phyloP scores from a whole-genome alignment of 257 asterid species.

The Knoxia roxburghii region DNA sequence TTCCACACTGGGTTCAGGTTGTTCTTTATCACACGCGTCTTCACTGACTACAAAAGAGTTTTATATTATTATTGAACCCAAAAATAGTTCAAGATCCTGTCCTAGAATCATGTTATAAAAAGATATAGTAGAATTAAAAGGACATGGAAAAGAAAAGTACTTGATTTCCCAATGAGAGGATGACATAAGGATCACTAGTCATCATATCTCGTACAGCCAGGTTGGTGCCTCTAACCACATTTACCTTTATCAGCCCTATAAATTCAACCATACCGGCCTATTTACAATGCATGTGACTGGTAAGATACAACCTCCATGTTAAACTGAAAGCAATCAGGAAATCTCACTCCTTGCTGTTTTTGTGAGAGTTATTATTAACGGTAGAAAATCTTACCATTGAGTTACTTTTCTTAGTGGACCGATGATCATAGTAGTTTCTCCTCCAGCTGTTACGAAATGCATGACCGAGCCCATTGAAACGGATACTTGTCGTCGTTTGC shows the following conservation, averaged over 20 bases:
- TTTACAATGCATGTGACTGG: conserved; percentile 22
- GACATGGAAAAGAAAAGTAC: conserved; percentile 28
- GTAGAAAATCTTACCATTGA: conserved; percentile 50
- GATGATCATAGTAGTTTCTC: conserved; percentile 44
- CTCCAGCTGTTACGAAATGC: conserved; percentile 85
- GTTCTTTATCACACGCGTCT: conserved; percentile 82
- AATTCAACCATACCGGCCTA: conserved; percentile 98
- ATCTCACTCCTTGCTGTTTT: not conserved
- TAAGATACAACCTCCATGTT: conserved; percentile 16
- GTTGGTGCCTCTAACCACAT: conserved; percentile 77
- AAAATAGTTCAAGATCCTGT: not conserved
- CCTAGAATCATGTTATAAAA: not conserved
- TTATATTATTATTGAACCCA: not conserved
- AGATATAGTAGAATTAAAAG: not conserved
- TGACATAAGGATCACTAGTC: conserved; percentile 86
- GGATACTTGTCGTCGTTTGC: conserved; percentile 34
- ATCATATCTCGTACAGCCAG: conserved; percentile 85
- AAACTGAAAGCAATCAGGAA: not conserved
- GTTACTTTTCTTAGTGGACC: conserved; percentile 45
- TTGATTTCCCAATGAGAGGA: conserved; percentile 79
- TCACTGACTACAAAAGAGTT: conserved; percentile 56
- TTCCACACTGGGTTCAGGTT: conserved; percentile 94
- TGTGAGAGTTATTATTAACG: not conserved
- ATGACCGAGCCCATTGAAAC: conserved; percentile 59
- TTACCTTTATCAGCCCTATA: conserved; percentile 78